Evolutionary conservation across 2,329 filamentous ascomycete genomes (phyloP), one percentile per base, ranked within the genome.

Genomic region (Knoxdaviesia proteae): DNA sequence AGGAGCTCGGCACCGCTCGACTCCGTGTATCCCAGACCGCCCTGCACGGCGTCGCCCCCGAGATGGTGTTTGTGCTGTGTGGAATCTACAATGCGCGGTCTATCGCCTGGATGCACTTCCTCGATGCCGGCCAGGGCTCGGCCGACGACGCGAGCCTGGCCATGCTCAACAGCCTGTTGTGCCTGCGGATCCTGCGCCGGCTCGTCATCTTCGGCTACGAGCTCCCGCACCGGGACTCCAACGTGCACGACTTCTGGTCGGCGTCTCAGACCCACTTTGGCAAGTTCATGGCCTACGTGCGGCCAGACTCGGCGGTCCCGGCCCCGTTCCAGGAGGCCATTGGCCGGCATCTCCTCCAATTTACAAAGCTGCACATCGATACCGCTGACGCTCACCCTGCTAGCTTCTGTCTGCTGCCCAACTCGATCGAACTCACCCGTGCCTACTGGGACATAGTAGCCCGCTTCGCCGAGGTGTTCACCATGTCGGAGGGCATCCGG

Each of bases 351-450:
- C 65, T 94, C 2, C 61, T 94, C 37, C 87, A 96, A 54, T 78
- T 96, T 41, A 78, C 87, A 4, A 98, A 96, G 58, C 64, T 98
- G 3, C 90, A 96, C 55, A 68, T 92, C 36, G 78, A 84, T 44
- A 88, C 96, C 78, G 76, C 84, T 1, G 74, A 74, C 41, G 62
- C 67, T 5, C 86, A 94, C 55, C 77, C 87, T 1, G 77, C 81
- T 4, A 82, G 84, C 43, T 96, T 94, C 57, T 77, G 79, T 1
- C 66, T 84, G 8, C 68, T 98, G 6, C 84, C 86, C 2, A 78
- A 83, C 52, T 86, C 84, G 2, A 62, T 93, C 10, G 67, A 76
- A 10, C 71, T 96, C 30, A 77, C 83, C 2, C 74, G 74, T 49
- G 77, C 80, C 10, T 96, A 96, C 58, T 96, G 90, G 88, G 71